Conservation (phyloP, 495 filamentous ascomycete species). For the Daldinia loculata region DNA sequence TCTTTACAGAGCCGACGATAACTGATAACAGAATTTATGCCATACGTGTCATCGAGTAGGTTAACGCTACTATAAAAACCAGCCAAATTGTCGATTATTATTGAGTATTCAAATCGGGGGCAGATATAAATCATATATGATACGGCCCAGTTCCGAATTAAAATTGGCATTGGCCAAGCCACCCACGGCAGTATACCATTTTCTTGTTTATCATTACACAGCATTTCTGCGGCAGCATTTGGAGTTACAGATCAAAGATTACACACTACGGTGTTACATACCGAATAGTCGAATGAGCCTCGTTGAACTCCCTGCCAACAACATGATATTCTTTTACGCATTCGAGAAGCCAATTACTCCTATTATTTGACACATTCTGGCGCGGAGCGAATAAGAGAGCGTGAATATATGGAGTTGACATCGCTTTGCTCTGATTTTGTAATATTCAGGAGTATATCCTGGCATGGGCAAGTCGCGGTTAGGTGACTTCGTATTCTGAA, state of each 20-base stretch:
- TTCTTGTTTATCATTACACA: background rate
- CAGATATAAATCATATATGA: constrained; percentile 4
- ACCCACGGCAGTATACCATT: background rate
- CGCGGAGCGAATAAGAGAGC: constrained; percentile 6
- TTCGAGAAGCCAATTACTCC: constrained; percentile 16
- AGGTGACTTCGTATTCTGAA: constrained; percentile 14
- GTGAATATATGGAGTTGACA: constrained; percentile 6
- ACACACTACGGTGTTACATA: background rate
- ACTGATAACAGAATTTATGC: constrained; percentile 6
- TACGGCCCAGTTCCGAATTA: background rate
- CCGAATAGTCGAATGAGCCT: constrained; percentile 20
- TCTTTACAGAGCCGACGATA: constrained; percentile 10
- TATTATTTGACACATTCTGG: background rate
- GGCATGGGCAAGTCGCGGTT: constrained; percentile 3
- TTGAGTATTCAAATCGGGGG: background rate
- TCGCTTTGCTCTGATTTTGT: constrained; percentile 2
- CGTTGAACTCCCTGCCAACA: constrained; percentile 6
- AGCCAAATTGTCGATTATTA: background rate
- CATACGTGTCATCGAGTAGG: background rate
- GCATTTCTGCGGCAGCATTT: background rate
- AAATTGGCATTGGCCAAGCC: background rate
- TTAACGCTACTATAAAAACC: background rate
- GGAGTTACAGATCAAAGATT: constrained; percentile 8
- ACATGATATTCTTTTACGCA: constrained; percentile 17
- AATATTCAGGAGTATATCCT: constrained; percentile 7